Evolutionary conservation across 805 yeast species (phyloP).

Genomic region (Diddensiella transvaalensis): DNA sequence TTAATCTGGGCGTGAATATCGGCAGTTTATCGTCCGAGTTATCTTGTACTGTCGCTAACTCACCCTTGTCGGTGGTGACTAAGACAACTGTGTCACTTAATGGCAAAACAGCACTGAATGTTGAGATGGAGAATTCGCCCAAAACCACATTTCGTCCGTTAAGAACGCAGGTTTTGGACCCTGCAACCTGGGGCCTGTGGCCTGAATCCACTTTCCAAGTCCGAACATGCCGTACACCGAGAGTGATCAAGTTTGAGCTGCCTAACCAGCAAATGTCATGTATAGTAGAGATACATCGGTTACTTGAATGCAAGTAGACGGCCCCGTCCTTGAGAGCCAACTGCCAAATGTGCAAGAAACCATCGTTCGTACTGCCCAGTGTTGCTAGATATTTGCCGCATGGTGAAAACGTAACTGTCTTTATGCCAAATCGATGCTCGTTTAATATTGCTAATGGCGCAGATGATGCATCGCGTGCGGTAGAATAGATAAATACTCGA

Average conservation of each 20-base stretch:
- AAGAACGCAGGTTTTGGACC: conserved; percentile 33
- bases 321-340: conserved; percentile 30
- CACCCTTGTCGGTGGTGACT: conserved; percentile 29
- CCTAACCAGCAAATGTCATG: conserved; percentile 55
- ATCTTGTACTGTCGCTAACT: conserved; percentile 22
- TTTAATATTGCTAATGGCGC: conserved; percentile 50
- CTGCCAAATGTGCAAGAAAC: conserved; percentile 62
- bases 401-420: conserved; percentile 52
- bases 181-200: conserved; percentile 12
- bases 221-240: conserved; percentile 60
- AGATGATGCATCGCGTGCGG: conserved; percentile 45
- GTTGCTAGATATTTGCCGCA: conserved; percentile 56
- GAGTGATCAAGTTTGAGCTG: conserved; percentile 46
- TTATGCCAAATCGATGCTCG: conserved; percentile 67
- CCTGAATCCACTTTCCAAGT: conserved; percentile 49
- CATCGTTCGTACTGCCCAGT: conserved; percentile 66
- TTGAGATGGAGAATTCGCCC: conserved; percentile 46
- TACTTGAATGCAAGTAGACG: conserved; percentile 45
- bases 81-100: conserved; percentile 32
- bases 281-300: conserved; percentile 60
- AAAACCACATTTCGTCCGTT: conserved; percentile 59
- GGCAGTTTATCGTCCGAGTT: conserved; percentile 11
- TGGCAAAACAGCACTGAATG: conserved; percentile 43
- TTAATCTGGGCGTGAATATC: conserved; percentile 14
- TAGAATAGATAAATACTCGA: conserved; percentile 55